These are phyloP conservation scores for Xylaria sp. DNA, from an alignment of 2,329 filamentous ascomycete genomes.

Conservation along the genomic window DNA sequence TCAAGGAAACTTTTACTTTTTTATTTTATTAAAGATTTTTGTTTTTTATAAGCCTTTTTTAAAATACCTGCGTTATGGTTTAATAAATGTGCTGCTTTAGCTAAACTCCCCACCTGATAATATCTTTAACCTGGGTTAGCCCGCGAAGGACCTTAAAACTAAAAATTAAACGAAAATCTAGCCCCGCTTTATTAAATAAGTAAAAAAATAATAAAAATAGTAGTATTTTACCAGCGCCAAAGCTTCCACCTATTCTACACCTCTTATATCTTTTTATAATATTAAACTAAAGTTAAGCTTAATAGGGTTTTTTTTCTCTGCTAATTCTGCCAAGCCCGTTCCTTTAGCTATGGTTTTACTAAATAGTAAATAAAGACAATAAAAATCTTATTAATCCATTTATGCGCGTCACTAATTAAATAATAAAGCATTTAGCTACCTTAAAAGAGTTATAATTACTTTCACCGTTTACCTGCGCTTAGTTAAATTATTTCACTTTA, in stretches of 20 bases:
- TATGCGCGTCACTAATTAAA: constrained; percentile 22
- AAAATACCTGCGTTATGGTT: constrained; percentile 17
- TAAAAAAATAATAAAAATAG: constrained; percentile 23
- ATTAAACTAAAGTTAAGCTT: constrained; percentile 12
- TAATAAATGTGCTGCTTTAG: constrained; percentile 15
- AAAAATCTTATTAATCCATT: constrained; percentile 22
- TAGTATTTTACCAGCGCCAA: constrained; percentile 10
- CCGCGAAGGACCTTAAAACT: constrained; percentile 15
- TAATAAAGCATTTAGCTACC: constrained; percentile 19
- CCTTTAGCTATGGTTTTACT: constrained; percentile 5
- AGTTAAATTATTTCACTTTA: constrained; percentile 23
- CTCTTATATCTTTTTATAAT: constrained; percentile 14
- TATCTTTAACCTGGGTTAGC: constrained; percentile 10
- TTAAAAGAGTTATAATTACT: constrained; percentile 22
- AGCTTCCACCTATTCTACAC: constrained; percentile 12
- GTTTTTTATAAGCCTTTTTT: constrained; percentile 5
- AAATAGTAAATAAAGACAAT: constrained; percentile 8
- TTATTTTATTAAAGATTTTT: constrained; percentile 23
- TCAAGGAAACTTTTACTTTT: constrained; percentile 23
- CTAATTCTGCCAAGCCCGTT: constrained; percentile 7
- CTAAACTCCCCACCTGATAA: too few species aligned
- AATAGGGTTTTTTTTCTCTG: constrained; percentile 10
- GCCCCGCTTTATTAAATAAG: constrained; percentile 19
- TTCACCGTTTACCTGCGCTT: constrained; percentile 10
- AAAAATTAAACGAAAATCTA: constrained; percentile 20